Evolutionary conservation across 352 stramenopile genomes (phyloP), one percentile per base, ranked within the genome.

Genomic region (Peronospora farinosa): DNA sequence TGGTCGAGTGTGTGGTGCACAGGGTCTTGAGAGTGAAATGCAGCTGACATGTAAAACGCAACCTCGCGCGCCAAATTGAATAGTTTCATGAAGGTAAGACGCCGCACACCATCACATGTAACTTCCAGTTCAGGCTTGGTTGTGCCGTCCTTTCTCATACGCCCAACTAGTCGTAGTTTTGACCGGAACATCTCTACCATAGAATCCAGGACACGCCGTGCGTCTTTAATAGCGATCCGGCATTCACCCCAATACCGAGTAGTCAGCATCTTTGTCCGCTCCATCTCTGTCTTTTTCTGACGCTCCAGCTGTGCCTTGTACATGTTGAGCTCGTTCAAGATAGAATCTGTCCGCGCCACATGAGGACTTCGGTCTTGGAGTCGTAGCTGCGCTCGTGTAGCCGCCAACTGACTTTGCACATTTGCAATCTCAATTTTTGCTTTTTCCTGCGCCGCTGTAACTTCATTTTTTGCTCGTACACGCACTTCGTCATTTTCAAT

Each of bases 401-500:
- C 48, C 13, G 61, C 51, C 7, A 89, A 13, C 13, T 68, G 51
- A 12, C 61, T 67, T 47, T 79, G 67, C 11, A 81, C 59, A 45
- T 88, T 63, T 10, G 70, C 38, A 21, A 83, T 41, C 4, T 81
- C 67, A 13, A 48, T 61, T 30, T 78, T 63, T 5, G 70, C 54
- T 21, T 78, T 78, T 3, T 85, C 74, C 49, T 86, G 72, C 21
- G 69, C 74, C 3, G 62, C 52, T 9, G 57, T 40, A 13, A 85
- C 60, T n/a, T 84, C 63, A 5, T 63, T 67, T 11, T 52, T 69
- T 0, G 80, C 68, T 4, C 70, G 66, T 7, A 86, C 71, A n/a
- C 73, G 69, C 32, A 83, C 70, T 61, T 88, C 68, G 28, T 86
- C 78, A 27, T 70, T 81, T 53, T 89, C 66, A 49, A 90, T 92